phyloP scores from a whole-genome alignment of 805 yeast species.

The Zygosaccharomyces kombuchaensis region DNA sequence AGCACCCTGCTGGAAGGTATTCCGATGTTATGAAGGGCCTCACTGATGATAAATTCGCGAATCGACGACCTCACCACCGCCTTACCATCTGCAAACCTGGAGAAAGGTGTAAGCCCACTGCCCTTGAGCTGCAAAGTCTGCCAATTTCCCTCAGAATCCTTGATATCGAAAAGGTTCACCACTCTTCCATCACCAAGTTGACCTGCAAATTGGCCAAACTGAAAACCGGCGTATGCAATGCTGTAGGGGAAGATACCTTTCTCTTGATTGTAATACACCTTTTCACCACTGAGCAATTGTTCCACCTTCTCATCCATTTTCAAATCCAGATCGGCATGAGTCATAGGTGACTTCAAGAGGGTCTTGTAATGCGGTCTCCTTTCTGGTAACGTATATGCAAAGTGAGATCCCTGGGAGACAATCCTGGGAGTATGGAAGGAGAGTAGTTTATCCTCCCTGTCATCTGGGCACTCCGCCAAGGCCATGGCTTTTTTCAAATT shows the following conservation, averaged over 20 bases:
- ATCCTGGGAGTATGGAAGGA: slow-evolving; percentile 49
- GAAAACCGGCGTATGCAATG: slow-evolving; percentile 93
- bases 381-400: slow-evolving; percentile 70
- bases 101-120: slow-evolving; percentile 85
- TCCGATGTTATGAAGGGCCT: slow-evolving; percentile 72
- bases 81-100: slow-evolving; percentile 95
- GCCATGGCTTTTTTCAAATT: slow-evolving; percentile 29
- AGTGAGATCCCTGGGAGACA: slow-evolving; percentile 55
- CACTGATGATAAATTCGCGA: slow-evolving; percentile 82
- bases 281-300: slow-evolving; percentile 58
- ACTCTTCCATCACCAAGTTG: slow-evolving; percentile 97
- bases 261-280: slow-evolving; percentile 36
- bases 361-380: slow-evolving; percentile 48
- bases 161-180: slow-evolving; percentile 68
- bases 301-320: slow-evolving; percentile 44
- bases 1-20: slow-evolving; percentile 86
- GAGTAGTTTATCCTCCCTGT: slow-evolving; percentile 5
- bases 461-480: slow-evolving; percentile 23
- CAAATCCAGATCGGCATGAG: slow-evolving; percentile 60
- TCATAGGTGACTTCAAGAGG: slow-evolving; percentile 54
- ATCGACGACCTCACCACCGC: slow-evolving; percentile 86
- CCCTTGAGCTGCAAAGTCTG: slow-evolving; percentile 75
- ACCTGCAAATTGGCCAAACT: slow-evolving; percentile 94
- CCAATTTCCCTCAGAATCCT: slow-evolving; percentile 41
- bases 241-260: slow-evolving; percentile 69